Base-by-base conservation (phyloP, 2,329 filamentous ascomycete species). In the Akanthomyces uredinophilus region DNA sequence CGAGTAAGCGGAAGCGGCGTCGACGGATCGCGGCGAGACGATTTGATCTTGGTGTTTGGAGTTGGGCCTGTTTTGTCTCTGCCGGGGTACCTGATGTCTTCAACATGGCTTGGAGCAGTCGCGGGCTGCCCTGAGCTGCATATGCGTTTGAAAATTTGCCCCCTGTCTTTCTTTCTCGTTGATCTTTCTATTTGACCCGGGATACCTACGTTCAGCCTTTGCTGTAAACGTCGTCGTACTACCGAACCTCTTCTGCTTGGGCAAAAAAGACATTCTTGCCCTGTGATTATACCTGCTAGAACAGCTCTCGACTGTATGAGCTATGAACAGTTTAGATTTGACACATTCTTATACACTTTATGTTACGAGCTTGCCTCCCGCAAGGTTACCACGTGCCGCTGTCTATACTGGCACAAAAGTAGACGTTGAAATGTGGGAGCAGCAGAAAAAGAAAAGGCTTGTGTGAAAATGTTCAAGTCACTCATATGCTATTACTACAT, bases 1-100 rank as follows among this genome's bases (percentile, higher is more conserved):
- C 61, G 82, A 86, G 22, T 77, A 69, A 69, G 55, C 41, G 43
- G 16, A 20, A 37, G 13, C 41, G 29, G 14, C 14, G 20, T 54
- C 27, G 50, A 29, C n/a, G 29, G 20, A 13, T 16, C 16, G 20
- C 10, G 50, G 16, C 29, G 41, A 22, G 41, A 54, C 32, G 43
- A 29, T 27, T 53, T 37, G 14, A 27, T 46, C 24, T 46, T 41
- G 39, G 59, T 54, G 39, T 54, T 55, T 32, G 59, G 59, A 54
- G 51, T 55, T 61, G 29, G 59, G 5, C 8, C 46, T 24, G 29
- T 61, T 55, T 44, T 44, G 2, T 47, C 14, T 51, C 16, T 43
- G 32, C 32, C n/a, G n/a, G n/a, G n/a, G n/a, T 47, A 5, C 11
- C 13, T 18, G 1, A 20, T 29, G 16, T 47, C 37, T 39, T 29